These are phyloP conservation scores for Panaeolus papilionaceus DNA, from an alignment of 768 basidiomycete species.

Conservation along the genomic window DNA sequence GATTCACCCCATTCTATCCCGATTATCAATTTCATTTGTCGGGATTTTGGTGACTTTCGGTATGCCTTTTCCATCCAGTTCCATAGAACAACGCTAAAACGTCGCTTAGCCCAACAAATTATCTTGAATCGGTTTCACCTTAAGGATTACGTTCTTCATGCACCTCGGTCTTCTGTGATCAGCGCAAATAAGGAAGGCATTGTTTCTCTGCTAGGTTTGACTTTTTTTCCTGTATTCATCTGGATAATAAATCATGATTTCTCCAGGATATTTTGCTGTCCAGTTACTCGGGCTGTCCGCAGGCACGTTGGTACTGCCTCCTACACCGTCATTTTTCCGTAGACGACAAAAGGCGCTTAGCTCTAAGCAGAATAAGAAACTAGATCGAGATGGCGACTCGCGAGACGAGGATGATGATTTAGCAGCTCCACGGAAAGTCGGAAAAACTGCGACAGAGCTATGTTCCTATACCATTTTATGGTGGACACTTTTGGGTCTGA, in stretches of 20 bases:
- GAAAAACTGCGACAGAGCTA: constrained; percentile 79
- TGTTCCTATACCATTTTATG: constrained; percentile 79
- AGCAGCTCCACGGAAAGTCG: constrained; percentile 58
- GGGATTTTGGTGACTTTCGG: constrained; percentile 66
- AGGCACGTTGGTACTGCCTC: constrained; percentile 83
- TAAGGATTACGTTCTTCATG: constrained; percentile 67
- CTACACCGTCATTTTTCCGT: constrained; percentile 71
- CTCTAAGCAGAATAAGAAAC: constrained; percentile 22
- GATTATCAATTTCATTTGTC: constrained; percentile 63
- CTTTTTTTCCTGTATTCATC: background rate
- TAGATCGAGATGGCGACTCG: constrained; percentile 24
- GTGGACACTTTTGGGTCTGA: constrained; percentile 67
- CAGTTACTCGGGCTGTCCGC: constrained; percentile 85
- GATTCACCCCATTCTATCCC: constrained; percentile 68
- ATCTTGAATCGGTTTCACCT: constrained; percentile 61
- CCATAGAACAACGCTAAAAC: background rate
- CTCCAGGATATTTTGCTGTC: constrained; percentile 82
- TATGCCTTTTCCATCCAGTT: constrained; percentile 37
- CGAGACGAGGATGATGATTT: constrained; percentile 29
- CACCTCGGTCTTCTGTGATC: constrained; percentile 67
- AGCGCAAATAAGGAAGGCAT: constrained; percentile 94
- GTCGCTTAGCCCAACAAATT: constrained; percentile 69
- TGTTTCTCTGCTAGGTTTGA: constrained; percentile 72
- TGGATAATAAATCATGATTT: background rate
- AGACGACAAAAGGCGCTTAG: constrained; percentile 50